Evolutionary conservation across 495 filamentous ascomycete genomes (phyloP).

Genomic region (Xylaria grammica): DNA sequence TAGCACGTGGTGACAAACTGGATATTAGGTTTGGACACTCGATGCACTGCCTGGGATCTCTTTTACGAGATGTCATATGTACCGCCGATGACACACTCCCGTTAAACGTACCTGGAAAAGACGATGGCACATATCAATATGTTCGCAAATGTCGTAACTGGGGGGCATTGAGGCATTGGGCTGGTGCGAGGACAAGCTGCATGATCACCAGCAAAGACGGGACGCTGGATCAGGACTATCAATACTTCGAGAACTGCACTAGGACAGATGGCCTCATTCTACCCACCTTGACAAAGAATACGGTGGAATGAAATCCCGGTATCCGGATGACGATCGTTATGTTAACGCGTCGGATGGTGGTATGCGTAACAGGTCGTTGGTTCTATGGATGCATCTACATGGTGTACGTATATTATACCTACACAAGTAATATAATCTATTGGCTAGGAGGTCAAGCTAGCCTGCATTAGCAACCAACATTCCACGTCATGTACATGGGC

Average conservation of each 20-base stretch:
- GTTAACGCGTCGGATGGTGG: too few species aligned
- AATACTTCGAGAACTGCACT: background rate
- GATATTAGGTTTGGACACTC: background rate
- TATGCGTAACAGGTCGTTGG: too few species aligned
- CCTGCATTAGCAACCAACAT: too few species aligned
- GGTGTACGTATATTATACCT: too few species aligned
- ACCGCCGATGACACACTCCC: background rate
- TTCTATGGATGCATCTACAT: too few species aligned
- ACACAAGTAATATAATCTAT: too few species aligned
- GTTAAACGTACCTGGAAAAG: background rate
- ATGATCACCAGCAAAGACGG: background rate
- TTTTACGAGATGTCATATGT: conserved; percentile 1
- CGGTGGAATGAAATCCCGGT: too few species aligned
- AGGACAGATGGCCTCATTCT: background rate
- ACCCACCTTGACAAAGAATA: too few species aligned
- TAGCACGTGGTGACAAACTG: background rate
- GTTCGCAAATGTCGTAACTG: background rate
- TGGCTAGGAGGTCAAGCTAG: too few species aligned
- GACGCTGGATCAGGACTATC: background rate
- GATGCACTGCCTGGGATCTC: background rate
- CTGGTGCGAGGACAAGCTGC: background rate
- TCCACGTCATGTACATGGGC: too few species aligned
- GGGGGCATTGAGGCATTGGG: background rate
- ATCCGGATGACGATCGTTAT: too few species aligned
- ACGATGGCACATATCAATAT: background rate